Percentiles rank a stretch among this genome's conserved stretches.
phyloP scores from a whole-genome alignment of 352 stramenopile genomes.

The Pythium volutum region DNA sequence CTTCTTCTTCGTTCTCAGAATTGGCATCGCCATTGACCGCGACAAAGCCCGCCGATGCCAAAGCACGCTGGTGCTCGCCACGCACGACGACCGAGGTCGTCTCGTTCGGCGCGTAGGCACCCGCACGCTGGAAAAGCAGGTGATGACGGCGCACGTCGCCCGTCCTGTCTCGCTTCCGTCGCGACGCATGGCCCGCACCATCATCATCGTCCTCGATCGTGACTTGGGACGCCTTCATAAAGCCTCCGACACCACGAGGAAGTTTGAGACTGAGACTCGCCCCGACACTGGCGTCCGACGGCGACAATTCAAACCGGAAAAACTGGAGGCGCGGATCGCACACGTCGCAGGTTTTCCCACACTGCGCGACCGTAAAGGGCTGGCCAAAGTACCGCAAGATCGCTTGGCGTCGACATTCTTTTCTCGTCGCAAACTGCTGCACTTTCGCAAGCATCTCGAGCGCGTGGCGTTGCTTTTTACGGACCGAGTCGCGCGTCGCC shows the following conservation, averaged over 20 bases:
- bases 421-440: constrained; percentile 41
- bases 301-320: constrained; percentile 40
- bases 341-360: constrained; percentile 48
- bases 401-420: constrained; percentile 48
- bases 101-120: constrained; percentile 43
- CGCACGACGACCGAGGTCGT: constrained; percentile 49
- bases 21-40: constrained; percentile 47
- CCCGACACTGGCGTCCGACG: neutral
- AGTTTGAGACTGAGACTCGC: neutral
- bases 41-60: constrained; percentile 51
- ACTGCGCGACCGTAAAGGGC: constrained; percentile 41
- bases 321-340: constrained; percentile 52
- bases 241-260: neutral
- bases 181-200: neutral
- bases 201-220: constrained; percentile 23
- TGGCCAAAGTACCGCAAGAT: constrained; percentile 60
- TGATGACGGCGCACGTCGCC: constrained; percentile 39
- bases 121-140: constrained; percentile 41
- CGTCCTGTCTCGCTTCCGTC: constrained; percentile 24
- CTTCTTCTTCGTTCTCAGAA: constrained; percentile 28
- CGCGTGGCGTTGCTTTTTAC: constrained; percentile 24
- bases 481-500: constrained; percentile 2
- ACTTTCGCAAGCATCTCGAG: constrained; percentile 37
- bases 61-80: constrained; percentile 17
- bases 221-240: constrained; percentile 18